Evolutionary conservation across 1,284 basidiomycete species (phyloP).

Genomic region (Microbotryomycetes sp.): DNA sequence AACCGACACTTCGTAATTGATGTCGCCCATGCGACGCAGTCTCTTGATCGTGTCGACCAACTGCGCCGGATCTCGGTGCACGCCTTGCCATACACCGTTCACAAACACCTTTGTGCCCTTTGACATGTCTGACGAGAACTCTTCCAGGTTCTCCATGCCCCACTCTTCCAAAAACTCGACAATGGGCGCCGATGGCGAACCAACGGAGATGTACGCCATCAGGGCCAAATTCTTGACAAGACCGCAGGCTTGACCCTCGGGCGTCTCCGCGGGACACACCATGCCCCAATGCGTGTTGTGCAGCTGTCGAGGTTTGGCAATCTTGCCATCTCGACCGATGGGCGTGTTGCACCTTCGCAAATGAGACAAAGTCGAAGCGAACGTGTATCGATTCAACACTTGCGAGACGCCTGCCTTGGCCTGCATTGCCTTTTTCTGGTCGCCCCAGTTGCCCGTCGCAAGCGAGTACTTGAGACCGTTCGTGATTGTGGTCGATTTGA

Average conservation of each 20-base stretch:
- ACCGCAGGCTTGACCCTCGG: slow-evolving; percentile 98
- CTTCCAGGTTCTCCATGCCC: slow-evolving; percentile 86
- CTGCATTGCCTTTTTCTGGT: slow-evolving; percentile 97
- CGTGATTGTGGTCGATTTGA: slow-evolving; percentile 94
- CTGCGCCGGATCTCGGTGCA: slow-evolving; percentile 90
- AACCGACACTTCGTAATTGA: slow-evolving; percentile 91
- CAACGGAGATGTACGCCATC: slow-evolving; percentile 97
- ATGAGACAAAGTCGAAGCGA: slow-evolving; percentile 96
- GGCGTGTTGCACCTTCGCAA: slow-evolving; percentile 97
- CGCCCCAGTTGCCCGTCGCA: slow-evolving; percentile 98
- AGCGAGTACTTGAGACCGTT: slow-evolving; percentile 98
- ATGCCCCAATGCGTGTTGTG: slow-evolving; percentile 99
- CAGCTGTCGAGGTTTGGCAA: slow-evolving; percentile 96
- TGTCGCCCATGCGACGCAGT: slow-evolving; percentile 87
- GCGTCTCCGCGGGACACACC: slow-evolving; percentile 98
- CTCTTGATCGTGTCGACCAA: slow-evolving; percentile 89
- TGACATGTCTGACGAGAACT: slow-evolving; percentile 73
- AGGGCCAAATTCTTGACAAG: slow-evolving; percentile 97
- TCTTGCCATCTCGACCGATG: slow-evolving; percentile 96
- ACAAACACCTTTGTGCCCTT: slow-evolving; percentile 96
- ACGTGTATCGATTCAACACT: slow-evolving; percentile 97
- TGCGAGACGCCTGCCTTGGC: slow-evolving; percentile 98
- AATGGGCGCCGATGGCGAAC: slow-evolving; percentile 89
- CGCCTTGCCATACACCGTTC: slow-evolving; percentile 99
- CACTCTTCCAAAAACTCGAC: slow-evolving; percentile 99